Base-by-base conservation (phyloP, 2,329 filamentous ascomycete genomes). In the Fusarium concolor region DNA sequence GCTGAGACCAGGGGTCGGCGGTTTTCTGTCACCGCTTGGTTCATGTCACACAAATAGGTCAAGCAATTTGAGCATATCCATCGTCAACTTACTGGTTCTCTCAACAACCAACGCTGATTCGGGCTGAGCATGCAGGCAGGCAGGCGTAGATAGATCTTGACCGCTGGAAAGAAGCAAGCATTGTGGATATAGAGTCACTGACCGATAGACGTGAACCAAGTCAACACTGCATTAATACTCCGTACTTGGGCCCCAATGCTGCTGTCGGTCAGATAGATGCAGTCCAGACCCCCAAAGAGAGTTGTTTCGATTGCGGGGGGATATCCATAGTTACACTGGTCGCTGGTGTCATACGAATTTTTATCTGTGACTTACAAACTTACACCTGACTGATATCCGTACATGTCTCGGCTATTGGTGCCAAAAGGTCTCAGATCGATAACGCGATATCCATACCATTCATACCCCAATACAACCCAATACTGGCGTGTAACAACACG, bases 161-260 rank as follows among this genome's bases (percentile, higher is more conserved):
- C 68, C 67, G 70, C 71, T 56, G 44, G 65, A 58, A 59, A 67
- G 59, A 72, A 71, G 56, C 59, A 65, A 67, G 50, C 43, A 56
- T 42, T 24, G 59, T 58, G 39, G 54, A 47, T 52, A 50, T 54
- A 22, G 52, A 41, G 52, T 35, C 37, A 41, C 50, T 56, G 46
- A 52, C 51, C 54, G 57, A 60, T 62, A 47, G 29, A 42, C 31
- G 41, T 54, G 29, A 47, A 43, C 38, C 47, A 58, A 38, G 37
- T 60, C 37, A 38, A 49, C 26, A 10, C 26, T 26, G 26, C 26
- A 10, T 26, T 35, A 46, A 54, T 50, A 42, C 47, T 50, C 47
- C 47, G 47, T 50, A 42, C 47, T 64, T 67, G 53, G 60, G 65
- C 65, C 45, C 56, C 49, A 51, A 52, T 45, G 29, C 39, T 43